phyloP scores from a whole-genome alignment of 441 rosid genomes.

The Populus tomentosa region DNA sequence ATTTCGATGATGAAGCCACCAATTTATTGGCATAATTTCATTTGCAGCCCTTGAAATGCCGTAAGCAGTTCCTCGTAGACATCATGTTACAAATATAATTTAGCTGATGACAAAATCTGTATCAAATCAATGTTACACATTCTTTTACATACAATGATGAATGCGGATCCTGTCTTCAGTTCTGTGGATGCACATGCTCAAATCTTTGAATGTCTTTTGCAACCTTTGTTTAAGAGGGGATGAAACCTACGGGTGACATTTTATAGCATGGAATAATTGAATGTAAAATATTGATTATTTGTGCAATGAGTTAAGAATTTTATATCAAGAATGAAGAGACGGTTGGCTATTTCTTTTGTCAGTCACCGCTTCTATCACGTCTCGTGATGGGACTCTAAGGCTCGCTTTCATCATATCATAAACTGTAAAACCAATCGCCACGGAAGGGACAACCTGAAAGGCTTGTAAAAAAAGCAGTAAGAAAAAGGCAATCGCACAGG shows the following conservation, averaged over 20 bases:
- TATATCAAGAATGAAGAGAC: conserved; percentile 39
- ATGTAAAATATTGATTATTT: conserved; percentile 17
- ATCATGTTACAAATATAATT: no score
- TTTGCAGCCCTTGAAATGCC: no score
- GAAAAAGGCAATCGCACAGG: neutral
- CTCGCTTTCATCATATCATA: conserved; percentile 77
- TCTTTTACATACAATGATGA: neutral
- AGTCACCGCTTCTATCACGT: conserved; percentile 50
- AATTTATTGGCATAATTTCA: no score
- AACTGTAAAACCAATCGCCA: conserved; percentile 88
- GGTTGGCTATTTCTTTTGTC: conserved; percentile 45
- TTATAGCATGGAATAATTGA: conserved; percentile 27
- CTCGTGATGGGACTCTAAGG: conserved; percentile 78
- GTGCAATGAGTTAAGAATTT: conserved; percentile 1
- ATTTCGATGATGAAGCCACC: no score
- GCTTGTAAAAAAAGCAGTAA: neutral
- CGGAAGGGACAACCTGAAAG: conserved; percentile 83
- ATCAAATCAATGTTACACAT: neutral
- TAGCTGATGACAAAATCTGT: neutral
- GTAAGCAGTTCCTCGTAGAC: no score
- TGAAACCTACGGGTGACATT: conserved; percentile 3
- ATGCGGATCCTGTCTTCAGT: neutral
- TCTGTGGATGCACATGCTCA: neutral
- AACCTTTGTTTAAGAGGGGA: neutral
- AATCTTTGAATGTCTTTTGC: neutral